Evolutionary conservation across 768 basidiomycete genomes (phyloP).

Genomic region (Suillus plorans): DNA sequence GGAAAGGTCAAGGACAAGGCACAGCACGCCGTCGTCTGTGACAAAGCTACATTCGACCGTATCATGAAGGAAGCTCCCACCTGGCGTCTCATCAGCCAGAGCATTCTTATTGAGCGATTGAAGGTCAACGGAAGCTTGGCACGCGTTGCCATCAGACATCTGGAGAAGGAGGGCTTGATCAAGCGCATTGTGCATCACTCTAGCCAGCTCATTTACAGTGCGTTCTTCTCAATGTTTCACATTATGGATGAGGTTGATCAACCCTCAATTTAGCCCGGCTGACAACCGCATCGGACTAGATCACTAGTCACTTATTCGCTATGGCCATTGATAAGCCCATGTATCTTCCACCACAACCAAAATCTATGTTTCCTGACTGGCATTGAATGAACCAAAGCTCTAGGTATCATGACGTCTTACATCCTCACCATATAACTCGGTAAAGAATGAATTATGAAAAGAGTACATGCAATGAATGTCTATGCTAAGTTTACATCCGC

Average conservation of each 20-base stretch:
- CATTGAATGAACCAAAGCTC: neutral
- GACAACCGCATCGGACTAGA: constrained; percentile 42
- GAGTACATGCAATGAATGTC: neutral
- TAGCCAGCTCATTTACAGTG: constrained; percentile 93
- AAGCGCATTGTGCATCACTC: constrained; percentile 97
- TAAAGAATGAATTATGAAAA: neutral
- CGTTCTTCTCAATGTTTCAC: constrained; percentile 32
- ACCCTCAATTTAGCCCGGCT: constrained; percentile 38
- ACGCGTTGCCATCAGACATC: constrained; percentile 83
- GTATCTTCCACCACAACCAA: constrained; percentile 34
- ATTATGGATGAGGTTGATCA: constrained; percentile 4
- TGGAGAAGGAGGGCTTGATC: constrained; percentile 93
- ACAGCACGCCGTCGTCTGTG: constrained; percentile 91
- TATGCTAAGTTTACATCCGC: neutral
- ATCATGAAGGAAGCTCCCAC: constrained; percentile 98
- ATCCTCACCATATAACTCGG: neutral
- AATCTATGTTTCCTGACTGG: constrained; percentile 28
- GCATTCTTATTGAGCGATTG: constrained; percentile 97
- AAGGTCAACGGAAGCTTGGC: constrained; percentile 97
- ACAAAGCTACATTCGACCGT: constrained; percentile 90
- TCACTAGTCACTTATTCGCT: constrained; percentile 21
- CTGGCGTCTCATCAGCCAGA: constrained; percentile 98
- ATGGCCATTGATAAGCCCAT: constrained; percentile 32
- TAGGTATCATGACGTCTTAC: neutral
- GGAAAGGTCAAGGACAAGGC: constrained; percentile 99